Evolutionary conservation across 2,329 filamentous ascomycete species (phyloP).

Genomic region (Penicillium sp.): DNA sequence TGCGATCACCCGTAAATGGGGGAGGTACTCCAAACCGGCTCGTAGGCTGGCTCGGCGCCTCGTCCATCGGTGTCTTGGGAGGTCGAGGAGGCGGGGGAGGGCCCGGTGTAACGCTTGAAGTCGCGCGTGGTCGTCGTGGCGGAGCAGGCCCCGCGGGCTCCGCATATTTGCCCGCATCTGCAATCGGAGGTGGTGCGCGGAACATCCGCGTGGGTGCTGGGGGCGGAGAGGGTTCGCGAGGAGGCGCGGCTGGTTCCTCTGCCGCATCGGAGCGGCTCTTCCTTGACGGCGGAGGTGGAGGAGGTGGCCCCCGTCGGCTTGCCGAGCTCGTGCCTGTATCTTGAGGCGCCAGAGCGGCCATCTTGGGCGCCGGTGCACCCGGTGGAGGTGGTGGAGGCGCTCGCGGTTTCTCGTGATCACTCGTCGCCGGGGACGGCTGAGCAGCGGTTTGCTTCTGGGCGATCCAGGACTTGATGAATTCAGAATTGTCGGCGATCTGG

Average conservation of each 20-base stretch:
- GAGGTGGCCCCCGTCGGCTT: slow-evolving; percentile 54
- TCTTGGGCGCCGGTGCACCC: slow-evolving; percentile 37
- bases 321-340: slow-evolving; percentile 51
- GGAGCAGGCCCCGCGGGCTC: slow-evolving; percentile 46
- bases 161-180: slow-evolving; percentile 84
- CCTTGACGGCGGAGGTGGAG: slow-evolving; percentile 51
- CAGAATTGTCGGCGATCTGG: slow-evolving; percentile 60
- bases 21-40: slow-evolving; percentile 72
- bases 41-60: slow-evolving; percentile 38
- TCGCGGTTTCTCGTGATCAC: slow-evolving; percentile 43
- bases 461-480: slow-evolving; percentile 63
- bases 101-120: slow-evolving; percentile 48
- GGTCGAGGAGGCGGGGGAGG: slow-evolving; percentile 64
- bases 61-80: slow-evolving; percentile 65
- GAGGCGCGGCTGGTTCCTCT: slow-evolving; percentile 53
- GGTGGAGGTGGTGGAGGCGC: slow-evolving; percentile 58
- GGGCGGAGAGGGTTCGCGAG: slow-evolving; percentile 67
- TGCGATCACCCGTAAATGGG: slow-evolving; percentile 63
- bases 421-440: slow-evolving; percentile 36
- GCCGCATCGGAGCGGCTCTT: slow-evolving; percentile 42
- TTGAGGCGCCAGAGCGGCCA: slow-evolving; percentile 52
- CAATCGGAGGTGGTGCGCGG: slow-evolving; percentile 76
- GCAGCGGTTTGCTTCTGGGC: slow-evolving; percentile 51
- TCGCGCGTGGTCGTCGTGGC: slow-evolving; percentile 46
- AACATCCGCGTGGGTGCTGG: slow-evolving; percentile 56